phyloP scores from a whole-genome alignment of 2,329 filamentous ascomycete species.

The Aaosphaeria pasadenensis region DNA sequence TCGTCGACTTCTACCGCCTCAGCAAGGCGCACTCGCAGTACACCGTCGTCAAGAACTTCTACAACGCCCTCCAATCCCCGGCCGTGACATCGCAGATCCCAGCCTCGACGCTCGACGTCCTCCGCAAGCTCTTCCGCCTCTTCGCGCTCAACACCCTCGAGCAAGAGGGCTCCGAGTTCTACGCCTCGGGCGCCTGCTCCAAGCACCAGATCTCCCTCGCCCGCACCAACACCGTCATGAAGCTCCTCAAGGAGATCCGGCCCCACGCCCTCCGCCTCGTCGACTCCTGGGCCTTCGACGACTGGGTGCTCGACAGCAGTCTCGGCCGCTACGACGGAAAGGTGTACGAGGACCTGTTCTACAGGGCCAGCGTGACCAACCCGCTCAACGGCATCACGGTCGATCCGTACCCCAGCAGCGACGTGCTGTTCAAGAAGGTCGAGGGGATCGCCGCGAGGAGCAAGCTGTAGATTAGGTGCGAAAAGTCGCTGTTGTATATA shows the following conservation, averaged over 20 bases:
- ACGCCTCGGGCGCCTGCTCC: constrained; percentile 65
- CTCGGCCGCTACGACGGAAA: constrained; percentile 70
- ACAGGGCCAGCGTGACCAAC: constrained; percentile 68
- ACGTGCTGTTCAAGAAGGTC: constrained; percentile 60
- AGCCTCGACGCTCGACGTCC: constrained; percentile 53
- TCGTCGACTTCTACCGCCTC: constrained; percentile 76
- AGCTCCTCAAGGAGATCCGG: constrained; percentile 67
- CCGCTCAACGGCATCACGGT: constrained; percentile 70
- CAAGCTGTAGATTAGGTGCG: constrained; percentile 44
- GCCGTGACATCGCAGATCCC: constrained; percentile 55
- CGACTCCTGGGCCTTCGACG: constrained; percentile 73
- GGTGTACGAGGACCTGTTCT: constrained; percentile 76
- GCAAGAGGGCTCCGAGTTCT: constrained; percentile 69
- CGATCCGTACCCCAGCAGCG: constrained; percentile 67
- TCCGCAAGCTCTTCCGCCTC: constrained; percentile 67
- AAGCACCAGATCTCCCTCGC: constrained; percentile 70
- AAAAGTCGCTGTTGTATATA: background rate
- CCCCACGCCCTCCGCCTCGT: constrained; percentile 71
- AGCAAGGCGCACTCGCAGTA: constrained; percentile 75
- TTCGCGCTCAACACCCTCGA: constrained; percentile 66
- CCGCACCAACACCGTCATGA: constrained; percentile 65
- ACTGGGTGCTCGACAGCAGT: constrained; percentile 73
- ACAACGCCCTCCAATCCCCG: constrained; percentile 61
- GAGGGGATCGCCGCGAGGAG: constrained; percentile 46
- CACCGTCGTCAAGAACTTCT: constrained; percentile 76